Base-by-base conservation (phyloP, 2,329 filamentous ascomycete species). In the Malbranchea zuffiana region DNA sequence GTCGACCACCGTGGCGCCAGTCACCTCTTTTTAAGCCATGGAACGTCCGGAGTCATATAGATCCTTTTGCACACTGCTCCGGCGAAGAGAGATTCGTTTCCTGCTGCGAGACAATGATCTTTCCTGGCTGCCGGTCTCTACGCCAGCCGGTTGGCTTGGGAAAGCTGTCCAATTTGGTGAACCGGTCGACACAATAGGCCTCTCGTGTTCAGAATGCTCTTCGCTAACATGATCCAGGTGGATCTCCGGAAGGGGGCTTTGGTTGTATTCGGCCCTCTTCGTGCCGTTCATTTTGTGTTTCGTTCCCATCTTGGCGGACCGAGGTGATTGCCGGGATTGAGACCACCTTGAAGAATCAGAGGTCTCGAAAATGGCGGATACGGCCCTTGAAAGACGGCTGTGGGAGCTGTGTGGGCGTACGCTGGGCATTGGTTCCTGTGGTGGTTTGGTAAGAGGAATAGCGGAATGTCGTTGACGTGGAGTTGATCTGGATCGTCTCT, bases 1-100 rank as follows among this genome's bases (percentile, higher is more conserved):
- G n/a, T n/a, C n/a, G n/a, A n/a, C n/a, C n/a, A n/a, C n/a, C n/a
- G n/a, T n/a, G n/a, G n/a, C n/a, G n/a, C n/a, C n/a, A n/a, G n/a
- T n/a, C n/a, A n/a, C n/a, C n/a, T n/a, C n/a, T n/a, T 25, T 25
- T 37, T 15, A 42, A 10, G 11, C 24, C 11, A 12, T 32, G 15
- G 38, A 30, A 8, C 37, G 30, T 11, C 37, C 32, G 2, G 40
- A 36, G 18, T 42, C 33, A 11, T 33, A 37, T 24, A 37, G 15
- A 19, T 44, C 42, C 13, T 38, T 44, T 7, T 42, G 34, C 8
- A 43, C 27, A 31, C 42, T 46, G 31, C 44, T 44, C 27, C 36
- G 37, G 25, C 42, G 44, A 31, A 44, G 32, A 18, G 44, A 42
- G 21, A 44, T 43, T 15, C 27, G 37, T 21, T 38, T 37, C 29